Conservation (phyloP, 495 filamentous ascomycete species). For the Xylaria palmicola region DNA sequence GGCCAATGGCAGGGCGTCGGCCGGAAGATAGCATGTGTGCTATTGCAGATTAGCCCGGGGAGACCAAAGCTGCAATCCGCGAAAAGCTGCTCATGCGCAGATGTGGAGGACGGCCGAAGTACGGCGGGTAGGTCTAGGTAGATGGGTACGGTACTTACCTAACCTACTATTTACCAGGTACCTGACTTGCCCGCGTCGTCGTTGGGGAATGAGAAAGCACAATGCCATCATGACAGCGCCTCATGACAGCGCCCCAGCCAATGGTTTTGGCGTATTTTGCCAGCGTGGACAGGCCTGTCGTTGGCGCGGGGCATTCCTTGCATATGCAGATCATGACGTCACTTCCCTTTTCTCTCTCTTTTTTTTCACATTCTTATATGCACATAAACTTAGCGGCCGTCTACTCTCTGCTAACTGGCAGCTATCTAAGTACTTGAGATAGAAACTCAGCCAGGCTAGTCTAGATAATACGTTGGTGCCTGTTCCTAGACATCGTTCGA, state of each 20-base stretch:
- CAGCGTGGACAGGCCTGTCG: neutral
- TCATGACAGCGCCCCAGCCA: neutral
- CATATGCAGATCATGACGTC: conserved; percentile 5
- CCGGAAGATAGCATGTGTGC: neutral
- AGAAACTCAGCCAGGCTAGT: no score
- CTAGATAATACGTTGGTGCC: neutral
- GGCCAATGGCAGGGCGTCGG: neutral
- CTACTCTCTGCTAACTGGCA: no score
- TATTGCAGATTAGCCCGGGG: no score
- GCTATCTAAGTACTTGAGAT: no score
- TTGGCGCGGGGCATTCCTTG: neutral
- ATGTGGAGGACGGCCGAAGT: no score
- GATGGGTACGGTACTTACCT: no score
- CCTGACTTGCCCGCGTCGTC: no score
- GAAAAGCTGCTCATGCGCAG: neutral
- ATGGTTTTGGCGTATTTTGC: neutral
- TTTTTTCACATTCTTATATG: neutral
- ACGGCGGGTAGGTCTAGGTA: no score
- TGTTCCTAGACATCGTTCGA: conserved; percentile 10
- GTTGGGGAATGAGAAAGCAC: neutral
- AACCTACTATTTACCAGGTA: no score
- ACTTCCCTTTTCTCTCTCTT: neutral
- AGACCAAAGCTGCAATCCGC: no score
- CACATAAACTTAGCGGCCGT: no score
- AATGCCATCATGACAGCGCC: neutral